These are phyloP conservation scores for Prototheca wickerhamii DNA, from an alignment of 163 green algal genomes.

Conservation along the genomic window DNA sequence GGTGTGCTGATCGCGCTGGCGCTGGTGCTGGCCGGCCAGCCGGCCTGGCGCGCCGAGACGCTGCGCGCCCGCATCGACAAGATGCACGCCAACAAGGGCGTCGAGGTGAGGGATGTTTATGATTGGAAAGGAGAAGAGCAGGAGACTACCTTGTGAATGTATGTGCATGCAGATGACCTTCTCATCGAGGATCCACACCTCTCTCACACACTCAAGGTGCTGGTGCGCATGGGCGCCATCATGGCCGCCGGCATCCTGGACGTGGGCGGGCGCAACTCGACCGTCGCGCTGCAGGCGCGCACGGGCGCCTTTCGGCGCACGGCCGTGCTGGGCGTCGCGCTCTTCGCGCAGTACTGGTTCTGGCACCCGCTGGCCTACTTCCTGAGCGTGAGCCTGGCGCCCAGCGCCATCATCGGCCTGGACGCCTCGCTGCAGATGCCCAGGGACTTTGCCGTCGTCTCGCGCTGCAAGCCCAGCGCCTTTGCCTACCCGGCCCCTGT, in stretches of 20 bases:
- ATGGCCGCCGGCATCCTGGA: constrained; percentile 85
- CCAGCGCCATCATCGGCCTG: constrained; percentile 82
- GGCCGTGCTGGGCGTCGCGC: constrained; percentile 74
- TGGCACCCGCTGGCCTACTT: constrained; percentile 96
- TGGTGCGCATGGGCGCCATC: constrained; percentile 86
- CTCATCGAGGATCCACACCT: no score
- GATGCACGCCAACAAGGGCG: constrained; percentile 80
- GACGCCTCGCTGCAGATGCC: constrained; percentile 76
- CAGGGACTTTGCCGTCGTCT: constrained; percentile 55
- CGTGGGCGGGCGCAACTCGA: constrained; percentile 86
- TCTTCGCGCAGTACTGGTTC: constrained; percentile 98
- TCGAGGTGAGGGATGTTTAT: constrained; percentile 60
- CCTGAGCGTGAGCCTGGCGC: constrained; percentile 72
- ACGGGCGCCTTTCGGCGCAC: constrained; percentile 80
- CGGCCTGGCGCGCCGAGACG: constrained; percentile 40
- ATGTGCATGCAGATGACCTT: no score
- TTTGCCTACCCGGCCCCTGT: constrained; percentile 87
- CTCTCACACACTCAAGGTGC: constrained; percentile 5
- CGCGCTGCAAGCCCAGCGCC: constrained; percentile 57
- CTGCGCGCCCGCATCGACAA: constrained; percentile 71
- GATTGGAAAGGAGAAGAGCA: no score
- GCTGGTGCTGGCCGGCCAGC: constrained; percentile 88
- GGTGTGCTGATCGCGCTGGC: constrained; percentile 85
- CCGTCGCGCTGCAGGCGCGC: constrained; percentile 61
- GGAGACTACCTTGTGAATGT: background rate